Percentiles rank a stretch among this genome's conserved stretches.
phyloP scores from a whole-genome alignment of 2,329 filamentous ascomycete genomes.

The Ophiostoma tasmaniense region DNA sequence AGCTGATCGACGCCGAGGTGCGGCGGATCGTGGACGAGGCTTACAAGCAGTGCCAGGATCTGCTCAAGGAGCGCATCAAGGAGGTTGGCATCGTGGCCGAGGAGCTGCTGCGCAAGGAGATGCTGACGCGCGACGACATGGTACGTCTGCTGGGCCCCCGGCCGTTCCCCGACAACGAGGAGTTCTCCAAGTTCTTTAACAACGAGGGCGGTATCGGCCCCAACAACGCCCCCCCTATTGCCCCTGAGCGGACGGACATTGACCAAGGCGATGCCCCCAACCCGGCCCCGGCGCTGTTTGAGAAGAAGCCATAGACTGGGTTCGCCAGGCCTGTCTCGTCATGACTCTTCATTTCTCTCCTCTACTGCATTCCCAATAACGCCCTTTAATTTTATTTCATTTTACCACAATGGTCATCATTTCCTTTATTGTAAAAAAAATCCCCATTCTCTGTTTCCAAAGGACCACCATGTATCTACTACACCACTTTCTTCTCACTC shows the following conservation, averaged over 20 bases:
- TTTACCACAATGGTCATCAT: neutral
- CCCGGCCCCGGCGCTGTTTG: constrained; percentile 15
- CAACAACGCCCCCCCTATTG: constrained; percentile 41
- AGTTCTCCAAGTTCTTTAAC: constrained; percentile 92
- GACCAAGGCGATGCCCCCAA: neutral
- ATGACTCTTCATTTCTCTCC: neutral
- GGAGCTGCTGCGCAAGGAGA: constrained; percentile 85
- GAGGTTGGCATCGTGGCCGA: constrained; percentile 87
- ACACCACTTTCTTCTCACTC: constrained; percentile 1
- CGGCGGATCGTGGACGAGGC: constrained; percentile 85
- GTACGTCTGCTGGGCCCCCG: constrained; percentile 76
- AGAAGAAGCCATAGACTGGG: constrained; percentile 3
- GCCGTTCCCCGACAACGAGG: constrained; percentile 74
- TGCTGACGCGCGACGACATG: constrained; percentile 86
- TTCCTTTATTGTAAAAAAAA: constrained; percentile 8
- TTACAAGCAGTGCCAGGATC: constrained; percentile 79
- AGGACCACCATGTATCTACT: neutral
- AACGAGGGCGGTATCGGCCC: constrained; percentile 39
- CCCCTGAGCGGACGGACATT: constrained; percentile 29
- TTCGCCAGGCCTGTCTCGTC: neutral
- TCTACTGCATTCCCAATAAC: neutral
- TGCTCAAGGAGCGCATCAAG: constrained; percentile 76
- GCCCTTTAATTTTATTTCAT: neutral
- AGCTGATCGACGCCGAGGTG: constrained; percentile 86
- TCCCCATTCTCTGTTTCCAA: constrained; percentile 9